phyloP scores from a whole-genome alignment of 2,329 filamentous ascomycete species.

The Sclerotinia minor region DNA sequence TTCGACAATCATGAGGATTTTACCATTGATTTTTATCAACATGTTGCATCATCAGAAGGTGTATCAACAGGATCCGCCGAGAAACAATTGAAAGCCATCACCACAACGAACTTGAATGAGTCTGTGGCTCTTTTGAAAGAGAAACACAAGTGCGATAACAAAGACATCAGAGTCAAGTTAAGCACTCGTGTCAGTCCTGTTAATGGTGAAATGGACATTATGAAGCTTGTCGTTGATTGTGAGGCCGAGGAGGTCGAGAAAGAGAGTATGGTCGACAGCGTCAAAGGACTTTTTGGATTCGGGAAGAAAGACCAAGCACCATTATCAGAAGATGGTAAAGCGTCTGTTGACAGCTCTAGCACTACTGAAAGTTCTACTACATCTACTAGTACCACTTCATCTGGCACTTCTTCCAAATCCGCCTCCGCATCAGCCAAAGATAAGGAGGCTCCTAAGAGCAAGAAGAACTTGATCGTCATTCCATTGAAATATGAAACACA shows the following conservation, averaged over 20 bases:
- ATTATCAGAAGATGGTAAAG: constrained; percentile 62
- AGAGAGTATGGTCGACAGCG: constrained; percentile 83
- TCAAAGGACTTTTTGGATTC: constrained; percentile 95
- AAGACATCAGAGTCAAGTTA: constrained; percentile 79
- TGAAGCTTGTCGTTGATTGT: constrained; percentile 78
- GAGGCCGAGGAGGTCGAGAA: constrained; percentile 72
- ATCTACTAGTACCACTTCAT: constrained; percentile 47
- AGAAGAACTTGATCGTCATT: constrained; percentile 40
- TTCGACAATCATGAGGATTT: constrained; percentile 85
- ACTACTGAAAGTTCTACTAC: constrained; percentile 50
- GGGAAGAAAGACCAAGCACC: constrained; percentile 81
- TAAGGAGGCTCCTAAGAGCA: constrained; percentile 35
- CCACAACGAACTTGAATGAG: constrained; percentile 82
- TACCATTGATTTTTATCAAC: constrained; percentile 75
- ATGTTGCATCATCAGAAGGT: constrained; percentile 52
- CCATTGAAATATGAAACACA: constrained; percentile 39
- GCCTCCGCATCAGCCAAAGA: constrained; percentile 38
- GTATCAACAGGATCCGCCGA: constrained; percentile 50
- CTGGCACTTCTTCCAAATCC: constrained; percentile 49
- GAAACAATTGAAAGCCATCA: constrained; percentile 63
- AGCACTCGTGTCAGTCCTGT: constrained; percentile 69
- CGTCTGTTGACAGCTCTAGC: constrained; percentile 48
- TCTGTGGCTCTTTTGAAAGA: constrained; percentile 77
- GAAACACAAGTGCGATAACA: constrained; percentile 69
- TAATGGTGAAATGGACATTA: constrained; percentile 77